Conservation (phyloP, 176 grass and related monocot genomes). For the Guadua angustifolia region DNA sequence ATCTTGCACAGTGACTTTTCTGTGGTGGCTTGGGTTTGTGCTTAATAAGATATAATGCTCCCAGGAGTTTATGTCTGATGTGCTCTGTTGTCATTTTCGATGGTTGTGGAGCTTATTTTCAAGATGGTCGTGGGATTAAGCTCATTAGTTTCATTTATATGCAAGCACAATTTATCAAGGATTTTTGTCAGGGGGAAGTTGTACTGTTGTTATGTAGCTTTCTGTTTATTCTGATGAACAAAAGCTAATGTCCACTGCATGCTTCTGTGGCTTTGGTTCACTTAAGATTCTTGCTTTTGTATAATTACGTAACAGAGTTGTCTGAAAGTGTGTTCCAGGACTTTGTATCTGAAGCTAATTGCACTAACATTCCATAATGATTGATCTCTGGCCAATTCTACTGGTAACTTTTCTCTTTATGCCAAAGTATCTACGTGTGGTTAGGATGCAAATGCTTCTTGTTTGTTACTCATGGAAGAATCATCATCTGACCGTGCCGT, state of each 20-base stretch:
- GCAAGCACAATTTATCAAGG: neutral
- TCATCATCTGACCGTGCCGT: neutral
- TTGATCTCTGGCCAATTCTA: slow-evolving; percentile 4
- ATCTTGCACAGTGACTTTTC: slow-evolving; percentile 20
- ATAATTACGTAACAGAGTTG: neutral
- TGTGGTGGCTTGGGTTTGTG: neutral
- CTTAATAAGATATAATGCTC: neutral
- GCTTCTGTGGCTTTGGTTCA: neutral
- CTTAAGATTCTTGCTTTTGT: neutral
- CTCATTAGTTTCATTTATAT: neutral
- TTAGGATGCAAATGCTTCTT: slow-evolving; percentile 7
- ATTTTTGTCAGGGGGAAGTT: neutral
- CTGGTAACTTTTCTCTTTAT: neutral
- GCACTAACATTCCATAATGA: neutral
- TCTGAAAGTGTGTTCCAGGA: neutral
- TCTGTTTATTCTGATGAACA: slow-evolving; percentile 42
- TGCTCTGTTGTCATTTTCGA: neutral
- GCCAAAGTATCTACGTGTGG: neutral
- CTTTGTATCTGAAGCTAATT: slow-evolving; percentile 1
- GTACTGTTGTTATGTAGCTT: neutral
- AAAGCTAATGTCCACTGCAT: slow-evolving; percentile 11
- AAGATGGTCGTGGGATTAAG: neutral
- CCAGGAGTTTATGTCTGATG: slow-evolving; percentile 7
- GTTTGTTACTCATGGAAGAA: neutral
- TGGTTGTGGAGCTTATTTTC: slow-evolving; percentile 34